These are phyloP conservation scores for Allantophomopsis cytisporea DNA, from an alignment of 2,329 filamentous ascomycete species.

Conservation along the genomic window DNA sequence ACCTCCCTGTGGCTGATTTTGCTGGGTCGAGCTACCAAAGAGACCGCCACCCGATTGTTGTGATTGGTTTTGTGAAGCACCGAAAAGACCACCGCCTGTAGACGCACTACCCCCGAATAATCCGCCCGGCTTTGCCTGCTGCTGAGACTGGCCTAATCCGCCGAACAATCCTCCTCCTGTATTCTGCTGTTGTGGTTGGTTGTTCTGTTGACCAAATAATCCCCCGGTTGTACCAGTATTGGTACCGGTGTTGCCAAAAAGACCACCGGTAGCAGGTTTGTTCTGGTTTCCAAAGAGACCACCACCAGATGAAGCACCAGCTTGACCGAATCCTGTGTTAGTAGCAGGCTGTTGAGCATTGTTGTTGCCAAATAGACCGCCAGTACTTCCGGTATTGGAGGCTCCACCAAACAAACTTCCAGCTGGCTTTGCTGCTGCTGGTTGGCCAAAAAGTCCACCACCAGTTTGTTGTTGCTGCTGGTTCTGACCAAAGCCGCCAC, in stretches of 20 bases:
- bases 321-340: conserved; percentile 3
- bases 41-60: conserved; percentile 11
- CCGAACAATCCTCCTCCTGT: background rate
- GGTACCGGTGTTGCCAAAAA: conserved; percentile 25
- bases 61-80: conserved; percentile 18
- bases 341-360: background rate
- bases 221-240: conserved; percentile 24
- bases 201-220: conserved; percentile 25
- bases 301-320: background rate
- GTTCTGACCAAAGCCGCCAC: too few relatives aligned
- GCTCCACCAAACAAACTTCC: conserved; percentile 24
- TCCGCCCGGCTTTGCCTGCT: background rate
- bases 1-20: conserved; percentile 23
- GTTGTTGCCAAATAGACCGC: conserved; percentile 25
- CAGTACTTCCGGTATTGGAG: conserved; percentile 14
- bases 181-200: conserved; percentile 22
- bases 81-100: conserved; percentile 16
- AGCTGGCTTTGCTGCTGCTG: conserved; percentile 23
- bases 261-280: conserved; percentile 21
- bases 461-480: too few relatives aligned
- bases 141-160: conserved; percentile 2
- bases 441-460: conserved; percentile 1
- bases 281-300: conserved; percentile 17
- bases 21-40: conserved; percentile 22
- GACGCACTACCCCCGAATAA: background rate